Evolutionary conservation across 2,329 filamentous ascomycete species (phyloP).

Genomic region (Dactylellina leptospora): DNA sequence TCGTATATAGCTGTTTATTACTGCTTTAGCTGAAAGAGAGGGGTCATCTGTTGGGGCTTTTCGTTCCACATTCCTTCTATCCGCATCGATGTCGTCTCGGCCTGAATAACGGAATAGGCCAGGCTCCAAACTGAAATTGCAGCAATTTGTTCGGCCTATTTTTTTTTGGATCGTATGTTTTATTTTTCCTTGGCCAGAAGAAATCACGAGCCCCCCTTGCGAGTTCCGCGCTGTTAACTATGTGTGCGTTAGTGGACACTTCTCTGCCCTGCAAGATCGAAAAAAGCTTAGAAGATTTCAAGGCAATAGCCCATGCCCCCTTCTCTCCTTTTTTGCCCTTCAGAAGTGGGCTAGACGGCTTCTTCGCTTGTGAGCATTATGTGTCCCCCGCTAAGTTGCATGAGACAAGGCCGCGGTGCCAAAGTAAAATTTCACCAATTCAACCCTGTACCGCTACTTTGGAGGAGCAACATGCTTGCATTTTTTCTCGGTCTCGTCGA

Average conservation of each 20-base stretch:
- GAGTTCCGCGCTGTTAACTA: slow-evolving; percentile 4
- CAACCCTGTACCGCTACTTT: slow-evolving; percentile 35
- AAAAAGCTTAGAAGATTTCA: slow-evolving; percentile 50
- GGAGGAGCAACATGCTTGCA: slow-evolving; percentile 49
- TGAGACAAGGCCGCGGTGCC: slow-evolving; percentile 37
- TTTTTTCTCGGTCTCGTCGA: slow-evolving; percentile 20
- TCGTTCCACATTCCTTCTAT: slow-evolving; percentile 53
- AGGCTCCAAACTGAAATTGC: slow-evolving; percentile 51
- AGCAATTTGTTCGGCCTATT: slow-evolving; percentile 40
- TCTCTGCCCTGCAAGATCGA: slow-evolving; percentile 44
- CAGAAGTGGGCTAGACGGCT: slow-evolving; percentile 36
- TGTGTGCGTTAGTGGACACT: slow-evolving; percentile 51
- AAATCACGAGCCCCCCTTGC: slow-evolving; percentile 46
- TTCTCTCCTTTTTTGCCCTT: slow-evolving; percentile 46
- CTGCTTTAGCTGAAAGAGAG: slow-evolving; percentile 26
- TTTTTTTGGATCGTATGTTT: slow-evolving; percentile 13
- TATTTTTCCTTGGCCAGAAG: neutral
- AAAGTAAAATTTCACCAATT: slow-evolving; percentile 44
- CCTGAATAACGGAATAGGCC: slow-evolving; percentile 42
- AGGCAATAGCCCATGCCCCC: slow-evolving; percentile 38
- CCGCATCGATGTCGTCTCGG: slow-evolving; percentile 43
- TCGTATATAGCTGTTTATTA: slow-evolving; percentile 9
- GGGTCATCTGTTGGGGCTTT: slow-evolving; percentile 46
- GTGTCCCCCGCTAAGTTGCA: slow-evolving; percentile 46
- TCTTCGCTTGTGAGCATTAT: slow-evolving; percentile 46